Evolutionary conservation across 129 eudicot genomes (phyloP), one percentile per base, ranked within the genome.

Genomic region (Apium graveolens): DNA sequence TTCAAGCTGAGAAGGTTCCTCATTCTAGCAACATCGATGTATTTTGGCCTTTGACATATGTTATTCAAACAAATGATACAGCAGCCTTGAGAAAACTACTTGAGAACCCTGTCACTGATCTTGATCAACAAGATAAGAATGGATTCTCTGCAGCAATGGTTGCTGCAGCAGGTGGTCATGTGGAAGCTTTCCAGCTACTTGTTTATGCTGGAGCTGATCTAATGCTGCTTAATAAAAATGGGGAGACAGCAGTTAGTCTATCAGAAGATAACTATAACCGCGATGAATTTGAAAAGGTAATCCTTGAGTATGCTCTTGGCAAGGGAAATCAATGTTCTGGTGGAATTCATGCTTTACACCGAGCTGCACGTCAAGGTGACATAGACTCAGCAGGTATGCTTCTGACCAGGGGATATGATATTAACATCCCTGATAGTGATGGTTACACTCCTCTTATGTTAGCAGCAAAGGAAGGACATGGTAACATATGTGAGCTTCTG

Each of bases 381-480:
- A 18, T 80, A 72, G 89, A 84, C 3, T 93, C 97, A 24, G 94
- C 87, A 32, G 82, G 80, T 79, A 66, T 90, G 78, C 81, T 95
- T 35, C 74, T 79, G 24, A 78, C 74, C 73, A 86, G 87, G 80
- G 97, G 97, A 7, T 95, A 95, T 41, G 97, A 95, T 60, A 87
- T 95, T 32, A 88, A 95, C 60, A 80, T 88, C 65, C 83, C 89
- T 0, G 97, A 95, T 26, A 91, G 90, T 60, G 94, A 95, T 76
- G 92, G 89, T 51, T 87, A 90, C 89, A 95, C 97, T 6, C 97
- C 98, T 9, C 91, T 95, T 73, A 90, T 95, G 98, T 76, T 90
- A 73, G 96, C 98, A 9, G 98, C 98, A n/a, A 86, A 87, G 72
- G 96, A 90, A 82, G 91, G 89, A 72, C 87, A 91, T 69, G 89